These are phyloP conservation scores for Thermothielavioides terrestris DNA, from an alignment of 495 filamentous ascomycete genomes.

Conservation along the genomic window DNA sequence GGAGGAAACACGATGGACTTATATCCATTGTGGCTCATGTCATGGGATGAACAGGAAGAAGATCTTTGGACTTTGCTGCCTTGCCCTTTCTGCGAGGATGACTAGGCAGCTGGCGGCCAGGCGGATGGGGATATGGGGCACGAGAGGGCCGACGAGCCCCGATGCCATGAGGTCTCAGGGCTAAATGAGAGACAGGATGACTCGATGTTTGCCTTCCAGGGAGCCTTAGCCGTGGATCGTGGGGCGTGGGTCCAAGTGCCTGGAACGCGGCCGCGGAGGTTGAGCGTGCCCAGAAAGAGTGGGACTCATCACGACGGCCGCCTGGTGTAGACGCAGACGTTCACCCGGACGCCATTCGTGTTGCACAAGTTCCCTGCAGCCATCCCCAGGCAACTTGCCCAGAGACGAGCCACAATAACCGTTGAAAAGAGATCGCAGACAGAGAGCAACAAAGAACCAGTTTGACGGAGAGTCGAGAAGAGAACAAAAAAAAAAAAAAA, in stretches of 20 bases:
- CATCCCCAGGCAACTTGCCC: neutral
- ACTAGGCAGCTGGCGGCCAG: conserved; percentile 7
- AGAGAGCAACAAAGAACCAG: no score
- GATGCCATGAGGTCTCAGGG: neutral
- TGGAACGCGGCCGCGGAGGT: no score
- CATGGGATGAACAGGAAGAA: neutral
- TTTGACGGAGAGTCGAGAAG: neutral
- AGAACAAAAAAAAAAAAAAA: neutral
- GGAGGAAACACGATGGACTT: conserved; percentile 5
- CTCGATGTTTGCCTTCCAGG: conserved; percentile 6
- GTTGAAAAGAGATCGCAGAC: neutral
- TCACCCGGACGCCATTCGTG: conserved; percentile 3
- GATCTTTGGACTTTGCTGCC: conserved; percentile 1
- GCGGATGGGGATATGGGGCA: neutral
- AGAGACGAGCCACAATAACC: neutral
- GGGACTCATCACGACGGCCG: neutral
- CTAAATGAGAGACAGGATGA: neutral
- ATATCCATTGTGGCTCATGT: conserved; percentile 1
- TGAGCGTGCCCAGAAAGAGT: neutral
- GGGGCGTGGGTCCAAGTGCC: no score
- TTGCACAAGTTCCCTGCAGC: conserved; percentile 19
- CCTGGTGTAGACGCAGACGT: neutral
- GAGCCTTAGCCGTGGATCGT: conserved; percentile 5
- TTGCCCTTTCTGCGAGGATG: neutral
- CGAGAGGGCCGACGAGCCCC: neutral